phyloP scores from a whole-genome alignment of 2,329 filamentous ascomycete species.

The Penicillium sp. region DNA sequence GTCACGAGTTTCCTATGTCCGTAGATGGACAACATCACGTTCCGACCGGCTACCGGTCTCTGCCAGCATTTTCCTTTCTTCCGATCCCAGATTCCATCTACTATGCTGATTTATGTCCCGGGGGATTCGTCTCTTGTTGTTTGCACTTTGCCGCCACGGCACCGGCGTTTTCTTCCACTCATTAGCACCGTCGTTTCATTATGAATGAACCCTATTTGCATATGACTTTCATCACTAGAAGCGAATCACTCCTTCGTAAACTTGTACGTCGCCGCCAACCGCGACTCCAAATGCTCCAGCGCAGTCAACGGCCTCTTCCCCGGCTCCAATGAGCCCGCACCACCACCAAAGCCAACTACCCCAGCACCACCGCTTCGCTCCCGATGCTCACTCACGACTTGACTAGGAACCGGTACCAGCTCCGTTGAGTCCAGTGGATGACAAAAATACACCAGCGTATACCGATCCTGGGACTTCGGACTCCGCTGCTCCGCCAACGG shows the following conservation, averaged over 20 bases:
- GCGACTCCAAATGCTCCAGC: constrained; percentile 54
- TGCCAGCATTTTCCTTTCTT: constrained; percentile 21
- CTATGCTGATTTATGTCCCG: constrained; percentile 18
- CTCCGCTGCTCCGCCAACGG: constrained; percentile 40
- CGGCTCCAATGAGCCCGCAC: constrained; percentile 31
- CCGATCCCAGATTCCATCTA: constrained; percentile 18
- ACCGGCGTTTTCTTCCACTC: constrained; percentile 21
- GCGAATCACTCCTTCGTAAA: constrained; percentile 27
- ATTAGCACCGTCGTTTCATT: constrained; percentile 16
- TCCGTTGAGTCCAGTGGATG: constrained; percentile 55
- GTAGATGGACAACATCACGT: constrained; percentile 25
- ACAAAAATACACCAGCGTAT: constrained; percentile 60
- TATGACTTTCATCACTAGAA: constrained; percentile 7
- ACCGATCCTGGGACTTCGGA: constrained; percentile 48
- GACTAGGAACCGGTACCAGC: constrained; percentile 54
- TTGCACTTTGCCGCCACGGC: constrained; percentile 23
- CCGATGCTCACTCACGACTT: constrained; percentile 44
- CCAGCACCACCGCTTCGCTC: constrained; percentile 23
- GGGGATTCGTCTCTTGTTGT: constrained; percentile 16
- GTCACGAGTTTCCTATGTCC: constrained; percentile 36
- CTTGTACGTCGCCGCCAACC: constrained; percentile 57
- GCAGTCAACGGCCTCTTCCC: constrained; percentile 50
- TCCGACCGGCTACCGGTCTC: constrained; percentile 12
- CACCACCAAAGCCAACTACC: constrained; percentile 42
- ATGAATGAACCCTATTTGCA: constrained; percentile 14